phyloP scores from a whole-genome alignment of 2,329 filamentous ascomycete genomes.

The Diatrype stigma region DNA sequence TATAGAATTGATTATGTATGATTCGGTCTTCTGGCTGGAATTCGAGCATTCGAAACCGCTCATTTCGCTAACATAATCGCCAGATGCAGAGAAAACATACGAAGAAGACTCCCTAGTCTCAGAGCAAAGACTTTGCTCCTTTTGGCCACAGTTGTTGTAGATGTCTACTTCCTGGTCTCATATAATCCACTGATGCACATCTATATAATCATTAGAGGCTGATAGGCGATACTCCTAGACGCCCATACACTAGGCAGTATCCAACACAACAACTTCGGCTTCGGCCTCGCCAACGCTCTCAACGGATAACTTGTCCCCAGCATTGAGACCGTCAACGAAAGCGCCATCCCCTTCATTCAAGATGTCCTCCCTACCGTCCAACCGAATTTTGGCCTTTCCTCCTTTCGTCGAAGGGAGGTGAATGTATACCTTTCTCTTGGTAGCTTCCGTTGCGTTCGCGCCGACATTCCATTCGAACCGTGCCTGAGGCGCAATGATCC shows the following conservation, averaged over 20 bases:
- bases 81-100: too few relatives aligned
- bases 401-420: conserved; percentile 78
- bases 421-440: conserved; percentile 69
- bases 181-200: too few relatives aligned
- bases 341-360: conserved; percentile 77
- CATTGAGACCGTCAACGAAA: conserved; percentile 63
- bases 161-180: too few relatives aligned
- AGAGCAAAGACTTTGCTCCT: too few relatives aligned
- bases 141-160: too few relatives aligned
- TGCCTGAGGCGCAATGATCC: conserved; percentile 62
- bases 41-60: too few relatives aligned
- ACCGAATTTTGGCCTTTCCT: conserved; percentile 67
- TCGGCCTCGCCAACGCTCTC: conserved; percentile 66
- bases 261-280: conserved; percentile 65
- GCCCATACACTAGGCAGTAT: conserved; percentile 46
- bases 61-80: too few relatives aligned
- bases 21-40: too few relatives aligned
- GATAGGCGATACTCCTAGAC: too few relatives aligned
- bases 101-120: too few relatives aligned
- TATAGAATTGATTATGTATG: too few relatives aligned
- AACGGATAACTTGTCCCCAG: conserved; percentile 59
- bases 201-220: too few relatives aligned
- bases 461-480: conserved; percentile 72
- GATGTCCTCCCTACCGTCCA: conserved; percentile 62
- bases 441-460: conserved; percentile 45